Conservation (phyloP, 2,329 filamentous ascomycete species). For the Aspergillus sp. region DNA sequence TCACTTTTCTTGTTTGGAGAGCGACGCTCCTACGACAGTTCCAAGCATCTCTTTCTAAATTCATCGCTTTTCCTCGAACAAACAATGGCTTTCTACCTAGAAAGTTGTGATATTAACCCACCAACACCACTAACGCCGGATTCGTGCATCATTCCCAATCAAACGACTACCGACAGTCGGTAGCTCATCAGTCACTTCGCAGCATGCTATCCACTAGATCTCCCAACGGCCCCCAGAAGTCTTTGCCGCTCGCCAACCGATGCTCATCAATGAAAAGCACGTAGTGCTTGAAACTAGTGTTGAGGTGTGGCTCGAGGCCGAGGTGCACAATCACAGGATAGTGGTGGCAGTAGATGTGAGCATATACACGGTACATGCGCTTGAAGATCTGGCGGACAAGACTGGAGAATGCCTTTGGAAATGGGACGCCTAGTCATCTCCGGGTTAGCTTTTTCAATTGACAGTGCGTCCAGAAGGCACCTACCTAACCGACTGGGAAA, state of each 20-base stretch:
- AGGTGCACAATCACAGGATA: constrained; percentile 96
- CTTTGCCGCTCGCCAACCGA: constrained; percentile 85
- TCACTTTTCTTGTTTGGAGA: constrained; percentile 9
- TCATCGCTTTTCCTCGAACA: background rate
- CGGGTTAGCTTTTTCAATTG: background rate
- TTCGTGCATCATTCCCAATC: constrained; percentile 16
- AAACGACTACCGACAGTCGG: constrained; percentile 9
- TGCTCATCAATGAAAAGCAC: constrained; percentile 99
- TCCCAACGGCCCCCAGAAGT: constrained; percentile 95
- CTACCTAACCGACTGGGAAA: constrained; percentile 90
- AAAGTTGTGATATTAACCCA: constrained; percentile 14
- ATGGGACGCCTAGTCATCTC: constrained; percentile 72
- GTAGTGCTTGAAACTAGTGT: constrained; percentile 99
- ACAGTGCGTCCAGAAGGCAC: constrained; percentile 21
- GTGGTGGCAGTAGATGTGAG: constrained; percentile 99
- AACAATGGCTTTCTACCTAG: constrained; percentile 7
- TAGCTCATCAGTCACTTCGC: constrained; percentile 72
- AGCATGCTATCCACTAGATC: constrained; percentile 98
- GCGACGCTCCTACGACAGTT: background rate
- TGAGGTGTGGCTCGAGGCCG: constrained; percentile 93
- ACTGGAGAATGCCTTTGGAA: constrained; percentile 87
- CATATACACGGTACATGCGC: constrained; percentile 96
- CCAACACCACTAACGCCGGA: constrained; percentile 22
- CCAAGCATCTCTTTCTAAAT: background rate
- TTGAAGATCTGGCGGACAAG: constrained; percentile 97